Evolutionary conservation across 257 asterid genomes (phyloP), one percentile per base, ranked within the genome.

Genomic region (Apocynum venetum): DNA sequence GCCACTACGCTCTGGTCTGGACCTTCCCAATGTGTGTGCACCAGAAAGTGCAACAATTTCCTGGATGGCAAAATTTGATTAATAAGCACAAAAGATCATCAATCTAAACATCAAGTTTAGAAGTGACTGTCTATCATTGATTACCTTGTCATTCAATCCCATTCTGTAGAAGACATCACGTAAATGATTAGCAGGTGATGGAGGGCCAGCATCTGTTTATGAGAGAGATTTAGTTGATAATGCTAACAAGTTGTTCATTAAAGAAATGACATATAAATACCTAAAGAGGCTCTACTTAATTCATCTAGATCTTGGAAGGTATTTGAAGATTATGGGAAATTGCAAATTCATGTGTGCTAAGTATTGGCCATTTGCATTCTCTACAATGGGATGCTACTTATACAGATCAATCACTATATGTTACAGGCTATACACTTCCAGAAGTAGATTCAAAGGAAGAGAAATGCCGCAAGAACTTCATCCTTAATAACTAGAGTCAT

Each of bases 11-110:
- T 96, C 99, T 15, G 98, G 98, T 81, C 99, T 89, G 72, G 98
- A 89, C 85, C 99, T 88, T 70, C 99, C 99, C 51, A 96, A 86
- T 46, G 99, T 96, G 86, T 96, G 99, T 9, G 96, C 99, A 82
- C 99, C 99, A 75, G 99, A 96, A 68, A 96, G 98, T 48, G 96
- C 99, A 66, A 96, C 99, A 82, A 96, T 93, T 87, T 96, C 99
- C 99, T 96, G 91, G 74, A 81, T 64, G 78, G 8, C 65, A 64
- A 82, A 81, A 72, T 76, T 59, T 68, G 47, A 66, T 70, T 38
- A 70, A 76, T 75, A 38, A 78, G 68, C 47, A 72, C 13, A 4
- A 68, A 7, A 57, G 47, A 69, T 75, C 8, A 52, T 81, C 79
- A 49, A 72, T 57, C 53, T 53, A 73, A 78, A 20, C 35, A 79